Evolutionary conservation across 768 basidiomycete genomes (phyloP).

Genomic region (Gloeophyllum trabeum): DNA sequence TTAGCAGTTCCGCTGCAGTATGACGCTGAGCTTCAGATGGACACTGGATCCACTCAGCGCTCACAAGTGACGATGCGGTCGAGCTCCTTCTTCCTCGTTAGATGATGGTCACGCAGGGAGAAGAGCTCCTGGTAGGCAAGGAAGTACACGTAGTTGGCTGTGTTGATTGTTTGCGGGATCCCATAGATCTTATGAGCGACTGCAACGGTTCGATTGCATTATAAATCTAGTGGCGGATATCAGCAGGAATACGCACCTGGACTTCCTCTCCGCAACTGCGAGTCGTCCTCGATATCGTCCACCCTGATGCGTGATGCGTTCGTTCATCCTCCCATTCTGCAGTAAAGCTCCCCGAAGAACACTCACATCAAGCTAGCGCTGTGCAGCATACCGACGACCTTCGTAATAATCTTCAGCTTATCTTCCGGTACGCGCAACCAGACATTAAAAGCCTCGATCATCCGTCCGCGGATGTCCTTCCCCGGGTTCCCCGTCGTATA

Average conservation of each 20-base stretch:
- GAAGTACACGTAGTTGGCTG: conserved; percentile 96
- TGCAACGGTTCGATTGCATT: conserved; percentile 12
- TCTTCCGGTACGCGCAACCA: conserved; percentile 80
- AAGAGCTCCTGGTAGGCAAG: conserved; percentile 83
- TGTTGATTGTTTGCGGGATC: conserved; percentile 92
- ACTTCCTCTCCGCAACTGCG: conserved; percentile 73
- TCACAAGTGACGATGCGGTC: conserved; percentile 68
- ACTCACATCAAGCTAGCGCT: conserved; percentile 83
- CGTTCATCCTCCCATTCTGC: background rate
- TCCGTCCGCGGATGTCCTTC: conserved; percentile 80
- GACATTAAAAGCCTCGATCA: conserved; percentile 87
- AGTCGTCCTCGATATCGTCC: conserved; percentile 91
- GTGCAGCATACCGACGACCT: conserved; percentile 89
- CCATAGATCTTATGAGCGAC: conserved; percentile 97
- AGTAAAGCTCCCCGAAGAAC: background rate
- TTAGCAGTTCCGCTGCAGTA: conserved; percentile 14
- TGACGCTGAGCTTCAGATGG: background rate
- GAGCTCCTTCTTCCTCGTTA: conserved; percentile 33
- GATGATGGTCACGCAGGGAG: conserved; percentile 27
- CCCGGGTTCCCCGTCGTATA: conserved; percentile 81
- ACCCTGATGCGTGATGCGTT: conserved; percentile 37
- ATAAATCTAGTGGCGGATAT: background rate
- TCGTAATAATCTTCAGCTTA: conserved; percentile 62
- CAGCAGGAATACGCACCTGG: conserved; percentile 39
- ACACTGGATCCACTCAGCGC: conserved; percentile 4